Conservation (phyloP, 2,329 filamentous ascomycete species). For the Fusarium succisae region DNA sequence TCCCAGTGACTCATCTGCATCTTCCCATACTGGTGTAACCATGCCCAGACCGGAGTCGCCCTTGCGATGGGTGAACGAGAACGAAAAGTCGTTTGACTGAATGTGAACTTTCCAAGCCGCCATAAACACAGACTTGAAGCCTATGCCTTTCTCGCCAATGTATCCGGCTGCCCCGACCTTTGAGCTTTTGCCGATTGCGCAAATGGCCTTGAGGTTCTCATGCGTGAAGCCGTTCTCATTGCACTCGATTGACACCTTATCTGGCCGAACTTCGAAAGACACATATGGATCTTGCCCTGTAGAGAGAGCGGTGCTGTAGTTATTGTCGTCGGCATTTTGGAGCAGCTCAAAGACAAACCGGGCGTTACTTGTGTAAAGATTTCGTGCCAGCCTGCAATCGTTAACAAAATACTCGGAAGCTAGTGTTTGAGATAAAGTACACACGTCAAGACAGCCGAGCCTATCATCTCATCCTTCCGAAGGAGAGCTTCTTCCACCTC, state of each 20-base stretch:
- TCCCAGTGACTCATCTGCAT: conserved; percentile 22
- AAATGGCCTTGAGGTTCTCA: conserved; percentile 57
- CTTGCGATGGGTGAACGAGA: conserved; percentile 52
- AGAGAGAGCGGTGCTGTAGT: conserved; percentile 44
- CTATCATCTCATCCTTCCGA: conserved; percentile 37
- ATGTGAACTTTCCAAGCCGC: conserved; percentile 56
- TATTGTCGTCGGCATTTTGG: conserved; percentile 65
- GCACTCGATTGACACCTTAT: conserved; percentile 56
- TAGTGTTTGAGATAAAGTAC: not conserved
- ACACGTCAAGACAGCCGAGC: conserved; percentile 37
- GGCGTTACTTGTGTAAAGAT: conserved; percentile 54
- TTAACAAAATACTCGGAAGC: not conserved
- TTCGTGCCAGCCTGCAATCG: conserved; percentile 49
- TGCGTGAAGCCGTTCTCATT: conserved; percentile 59
- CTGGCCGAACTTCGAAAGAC: conserved; percentile 48
- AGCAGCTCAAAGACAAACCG: conserved; percentile 63
- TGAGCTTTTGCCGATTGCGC: conserved; percentile 56
- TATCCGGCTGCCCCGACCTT: conserved; percentile 54
- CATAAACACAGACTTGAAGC: conserved; percentile 62
- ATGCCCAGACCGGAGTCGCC: conserved; percentile 61
- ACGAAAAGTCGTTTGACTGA: conserved; percentile 55
- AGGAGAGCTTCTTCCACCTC: conserved; percentile 37
- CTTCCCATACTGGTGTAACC: conserved; percentile 56
- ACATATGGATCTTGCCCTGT: conserved; percentile 43
- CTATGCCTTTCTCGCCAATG: conserved; percentile 62